Conservation (phyloP, 2,329 filamentous ascomycete species). For the Anthostomella pinea region DNA sequence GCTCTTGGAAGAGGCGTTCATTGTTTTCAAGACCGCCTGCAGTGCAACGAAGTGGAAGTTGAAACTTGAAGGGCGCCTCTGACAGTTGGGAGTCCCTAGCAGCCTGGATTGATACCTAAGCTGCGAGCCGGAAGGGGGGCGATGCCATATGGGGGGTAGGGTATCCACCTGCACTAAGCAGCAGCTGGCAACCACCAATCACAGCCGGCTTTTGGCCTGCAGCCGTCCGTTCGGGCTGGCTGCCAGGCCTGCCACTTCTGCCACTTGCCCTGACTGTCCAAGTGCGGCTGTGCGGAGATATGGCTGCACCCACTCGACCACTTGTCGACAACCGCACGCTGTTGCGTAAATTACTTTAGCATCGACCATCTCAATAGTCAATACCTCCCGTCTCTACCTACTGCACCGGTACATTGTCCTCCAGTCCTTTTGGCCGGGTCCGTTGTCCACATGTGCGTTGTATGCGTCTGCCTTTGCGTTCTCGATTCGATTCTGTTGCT, state of each 20-base stretch:
- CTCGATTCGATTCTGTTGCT: background rate
- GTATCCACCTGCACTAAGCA: background rate
- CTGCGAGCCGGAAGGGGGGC: no score
- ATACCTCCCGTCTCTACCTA: no score
- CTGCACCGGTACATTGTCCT: background rate
- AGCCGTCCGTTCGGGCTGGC: constrained; percentile 4
- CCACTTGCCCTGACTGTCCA: constrained; percentile 3
- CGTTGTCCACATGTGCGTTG: background rate
- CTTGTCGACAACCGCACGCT: background rate
- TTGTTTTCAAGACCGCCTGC: no score
- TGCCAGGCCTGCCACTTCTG: no score
- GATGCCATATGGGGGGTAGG: no score
- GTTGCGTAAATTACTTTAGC: constrained; percentile 1
- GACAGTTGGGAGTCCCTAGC: no score
- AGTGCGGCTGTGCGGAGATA: constrained; percentile 1
- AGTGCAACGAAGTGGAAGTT: no score
- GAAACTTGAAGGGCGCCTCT: no score
- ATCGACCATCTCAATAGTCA: constrained; percentile 1
- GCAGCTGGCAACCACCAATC: background rate
- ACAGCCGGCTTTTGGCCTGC: constrained; percentile 1
- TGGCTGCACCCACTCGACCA: no score
- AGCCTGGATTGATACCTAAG: no score
- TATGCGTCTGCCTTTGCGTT: background rate
- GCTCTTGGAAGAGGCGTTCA: no score
- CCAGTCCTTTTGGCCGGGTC: no score